Conservation (phyloP, 768 basidiomycete species). For the Boletus rubescentipes region DNA sequence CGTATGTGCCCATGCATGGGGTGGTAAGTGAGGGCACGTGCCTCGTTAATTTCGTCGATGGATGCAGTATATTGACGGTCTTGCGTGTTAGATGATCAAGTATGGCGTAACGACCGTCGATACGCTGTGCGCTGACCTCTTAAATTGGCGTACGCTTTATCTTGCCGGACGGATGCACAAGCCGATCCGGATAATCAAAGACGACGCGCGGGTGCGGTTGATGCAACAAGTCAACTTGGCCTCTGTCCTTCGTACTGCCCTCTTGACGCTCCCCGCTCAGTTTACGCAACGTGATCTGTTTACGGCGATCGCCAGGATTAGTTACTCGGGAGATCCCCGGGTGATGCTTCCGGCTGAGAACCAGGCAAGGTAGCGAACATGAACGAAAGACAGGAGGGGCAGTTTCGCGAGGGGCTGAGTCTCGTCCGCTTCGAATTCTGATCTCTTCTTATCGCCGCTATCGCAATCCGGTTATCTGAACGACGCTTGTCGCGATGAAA, state of each 20-base stretch:
- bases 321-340: slow-evolving; percentile 89
- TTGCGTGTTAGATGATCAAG: slow-evolving; percentile 72
- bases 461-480: too few relatives aligned
- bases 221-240: slow-evolving; percentile 93
- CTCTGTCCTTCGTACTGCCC: slow-evolving; percentile 86
- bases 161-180: slow-evolving; percentile 97
- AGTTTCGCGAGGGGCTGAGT: slow-evolving; percentile 88
- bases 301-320: slow-evolving; percentile 80
- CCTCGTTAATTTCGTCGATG: neutral
- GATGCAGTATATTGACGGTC: neutral
- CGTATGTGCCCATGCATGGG: slow-evolving; percentile 80
- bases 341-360: slow-evolving; percentile 96
- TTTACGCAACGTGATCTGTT: slow-evolving; percentile 86
- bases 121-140: slow-evolving; percentile 82
- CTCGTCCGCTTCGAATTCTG: too few relatives aligned
- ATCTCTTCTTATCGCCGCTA: too few relatives aligned
- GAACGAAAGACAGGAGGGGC: slow-evolving; percentile 75
- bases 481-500: slow-evolving; percentile 12
- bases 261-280: slow-evolving; percentile 77
- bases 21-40: slow-evolving; percentile 56
- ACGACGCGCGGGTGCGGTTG: slow-evolving; percentile 87
- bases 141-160: slow-evolving; percentile 93
- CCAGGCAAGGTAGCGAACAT: slow-evolving; percentile 92
- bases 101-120: slow-evolving; percentile 95
- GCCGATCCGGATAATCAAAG: slow-evolving; percentile 88